Evolutionary conservation across 495 filamentous ascomycete genomes (phyloP), one percentile per base, ranked within the genome.

Genomic region (Podospora didyma): DNA sequence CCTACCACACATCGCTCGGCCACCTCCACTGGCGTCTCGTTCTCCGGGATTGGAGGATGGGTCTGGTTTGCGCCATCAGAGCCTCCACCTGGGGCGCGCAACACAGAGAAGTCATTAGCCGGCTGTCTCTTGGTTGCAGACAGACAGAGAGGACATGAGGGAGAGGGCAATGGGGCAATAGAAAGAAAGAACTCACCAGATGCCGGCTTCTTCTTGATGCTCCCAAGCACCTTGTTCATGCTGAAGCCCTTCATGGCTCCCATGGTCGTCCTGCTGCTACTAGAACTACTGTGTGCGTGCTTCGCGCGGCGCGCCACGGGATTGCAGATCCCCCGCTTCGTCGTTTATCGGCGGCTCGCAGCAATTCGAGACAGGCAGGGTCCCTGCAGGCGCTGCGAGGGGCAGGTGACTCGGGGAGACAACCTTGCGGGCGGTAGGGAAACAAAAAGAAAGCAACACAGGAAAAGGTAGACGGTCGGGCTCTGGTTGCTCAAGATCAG

Each of bases 11-110:
- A 75, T 46, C 79, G 74, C 20, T 65, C 50, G n/a, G 82, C 83
- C 59, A 77, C 80, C 23, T 73, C 80, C 64, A 86, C 83, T 42
- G 85, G 85, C 14, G 74, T 74, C 50, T 79, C 80, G 52, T 68
- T 68, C 7, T 67, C 63, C 7, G 73, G 56, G 50, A 71, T 69
- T 17, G 65, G 51, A 41, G 68, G 46, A 23, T 64, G 42, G 14
- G 62, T 57, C 31, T 17, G 62, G 26, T 64, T 17, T 42, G 39
- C 39, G 39, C 7, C 58, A 57, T 62, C 57, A 31, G 37, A 56
- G 53, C 53, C 59, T 11, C 45, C 37, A 26, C 42, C 59, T 64
- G 55, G 20, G 21, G 34, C 37, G 20, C 46, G 52, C 16, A 19
- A 41, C 17, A 20, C n/a, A 47, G 17, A 19, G 16, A 46, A 34